Evolutionary conservation across 1,284 basidiomycete species (phyloP), one percentile per base, ranked within the genome.

Genomic region (Tremellales sp.): DNA sequence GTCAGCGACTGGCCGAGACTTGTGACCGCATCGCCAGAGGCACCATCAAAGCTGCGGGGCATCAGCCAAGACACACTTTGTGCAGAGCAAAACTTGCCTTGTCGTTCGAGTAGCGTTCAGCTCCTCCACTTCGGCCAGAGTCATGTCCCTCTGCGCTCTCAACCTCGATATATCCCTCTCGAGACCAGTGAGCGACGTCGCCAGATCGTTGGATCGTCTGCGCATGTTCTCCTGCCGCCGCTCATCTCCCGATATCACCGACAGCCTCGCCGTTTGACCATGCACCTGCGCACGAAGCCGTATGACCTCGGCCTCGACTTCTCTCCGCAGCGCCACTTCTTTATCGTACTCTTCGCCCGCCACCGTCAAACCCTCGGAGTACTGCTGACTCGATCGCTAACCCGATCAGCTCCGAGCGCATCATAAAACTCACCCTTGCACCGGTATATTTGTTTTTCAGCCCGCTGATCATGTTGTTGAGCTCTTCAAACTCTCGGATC

Each of bases 291-390:
- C 81, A 36, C 89, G 79, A 29, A 98, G 75, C 40, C 86, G 80
- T 14, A 84, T 85, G 54, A 97, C 87, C 73, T 95, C 91, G 0
- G 86, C 83, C 73, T 97, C 92, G 2, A 89, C 87, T 55, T 95
- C 92, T 19, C 86, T 81, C 18, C 93, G 81, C 25, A 85, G 82
- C 45, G 86, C 83, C 37, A 91, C 78, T 71, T 97, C 93, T 47
- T 81, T 82, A 67, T 95, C 91, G 65, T 93, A 97, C 68, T 97
- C 93, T 43, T 86, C 84, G 56, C 91, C 87, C 2, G 94, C 93
- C 33, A 92, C 87, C 0, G 84, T 85, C 46, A 97, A 76, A 13
- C 94, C 93, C 55, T 93, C 87, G 48, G 92, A 87, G 57, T 89
- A 92, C 60, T 90, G 87, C 64, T 88, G 87, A 67, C 89, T 94